Base-by-base conservation (phyloP, 495 filamentous ascomycete genomes). In the Podospora anserina region DNA sequence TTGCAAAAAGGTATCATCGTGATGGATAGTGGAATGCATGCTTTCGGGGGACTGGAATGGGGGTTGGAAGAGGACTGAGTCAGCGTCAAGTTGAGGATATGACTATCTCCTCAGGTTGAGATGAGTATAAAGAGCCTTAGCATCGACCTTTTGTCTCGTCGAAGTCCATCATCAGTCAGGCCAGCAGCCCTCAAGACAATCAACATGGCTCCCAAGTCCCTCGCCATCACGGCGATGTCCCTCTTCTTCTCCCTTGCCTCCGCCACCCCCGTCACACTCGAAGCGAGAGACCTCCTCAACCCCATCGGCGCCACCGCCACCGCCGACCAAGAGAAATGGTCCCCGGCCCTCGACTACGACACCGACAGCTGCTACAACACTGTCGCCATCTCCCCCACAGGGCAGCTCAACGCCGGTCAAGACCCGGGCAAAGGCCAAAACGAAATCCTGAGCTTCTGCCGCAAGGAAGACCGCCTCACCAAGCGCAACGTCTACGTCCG, bases 331-430 rank as follows among this genome's bases (percentile, higher is more conserved):
- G 54, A 56, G 54, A 56, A 56, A 20, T 56, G 54, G 54, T 56
- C 16, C 5, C 54, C 54, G 28, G 70, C 74, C 6, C 70, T 78
- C 65, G 76, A 76, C 70, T 78, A 72, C 63, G 76, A 78, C 68
- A 76, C 65, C 13, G 74, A 78, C 68, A 66, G 69, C 23, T 78
- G 76, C 68, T 78, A 78, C 69, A 75, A 76, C 71, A 70, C 70
- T 1, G 68, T 72, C 2, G 76, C 74, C 34, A 78, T 78, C 58
- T 67, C 64, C 60, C 63, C 68, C 1, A 56, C 72, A 58, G 72
- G 74, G 16, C 54, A 56, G 54, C 54, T 56, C 54, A 70, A 71
- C 60, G 30, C 73, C 3, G 63, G 62, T 3, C 3, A 34, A 16
- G 71, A 69, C 54, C 69, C 71, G 0, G 32, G 56, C 60, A 56